phyloP scores from a whole-genome alignment of 208 protist species.

The Acanthamoeba culbertsoni region DNA sequence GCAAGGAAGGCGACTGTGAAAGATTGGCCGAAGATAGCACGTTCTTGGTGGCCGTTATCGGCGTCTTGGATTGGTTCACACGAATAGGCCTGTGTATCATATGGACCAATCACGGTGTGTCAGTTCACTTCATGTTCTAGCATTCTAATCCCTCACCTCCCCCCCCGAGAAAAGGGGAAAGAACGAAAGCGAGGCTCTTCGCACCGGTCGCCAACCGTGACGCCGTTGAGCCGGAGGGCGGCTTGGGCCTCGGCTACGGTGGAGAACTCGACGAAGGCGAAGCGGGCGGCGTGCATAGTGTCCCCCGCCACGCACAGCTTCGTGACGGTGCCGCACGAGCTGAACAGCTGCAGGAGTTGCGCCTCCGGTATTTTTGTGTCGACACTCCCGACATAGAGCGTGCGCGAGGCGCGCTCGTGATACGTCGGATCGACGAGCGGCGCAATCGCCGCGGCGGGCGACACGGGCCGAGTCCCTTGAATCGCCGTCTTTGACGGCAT shows the following conservation, averaged over 20 bases:
- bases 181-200: not conserved
- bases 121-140: not conserved
- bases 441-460: no score
- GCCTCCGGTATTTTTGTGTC: not conserved
- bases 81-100: not conserved
- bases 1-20: not conserved
- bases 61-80: conserved; percentile 26
- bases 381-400: conserved; percentile 30
- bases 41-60: not conserved
- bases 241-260: not conserved
- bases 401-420: not conserved
- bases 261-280: conserved; percentile 48
- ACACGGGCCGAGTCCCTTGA: not conserved
- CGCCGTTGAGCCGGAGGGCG: not conserved
- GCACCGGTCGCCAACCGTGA: not conserved
- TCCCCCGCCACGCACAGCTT: conserved; percentile 50
- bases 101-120: not conserved
- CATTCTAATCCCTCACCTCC: no score
- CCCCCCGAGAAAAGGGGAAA: not conserved
- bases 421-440: not conserved
- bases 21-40: not conserved
- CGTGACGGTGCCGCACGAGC: not conserved
- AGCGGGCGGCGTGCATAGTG: not conserved
- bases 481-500: conserved; percentile 42
- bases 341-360: not conserved